Evolutionary conservation across 2,329 filamentous ascomycete species (phyloP).

Genomic region (Aureobasidium melanogenum): DNA sequence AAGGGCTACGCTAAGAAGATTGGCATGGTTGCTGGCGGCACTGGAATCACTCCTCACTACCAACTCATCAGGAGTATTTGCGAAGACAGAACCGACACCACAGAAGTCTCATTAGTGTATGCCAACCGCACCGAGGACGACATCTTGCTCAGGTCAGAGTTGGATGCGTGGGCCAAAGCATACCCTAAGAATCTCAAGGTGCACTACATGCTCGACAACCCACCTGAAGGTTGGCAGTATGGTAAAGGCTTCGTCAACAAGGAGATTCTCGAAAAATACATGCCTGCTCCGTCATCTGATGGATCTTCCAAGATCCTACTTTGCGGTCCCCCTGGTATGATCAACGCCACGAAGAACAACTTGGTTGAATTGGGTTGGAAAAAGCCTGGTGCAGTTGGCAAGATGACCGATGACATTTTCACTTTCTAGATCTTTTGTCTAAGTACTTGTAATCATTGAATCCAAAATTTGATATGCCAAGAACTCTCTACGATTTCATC

Average conservation of each 20-base stretch:
- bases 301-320: constrained; percentile 43
- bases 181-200: constrained; percentile 46
- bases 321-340: constrained; percentile 54
- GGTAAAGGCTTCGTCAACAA: constrained; percentile 44
- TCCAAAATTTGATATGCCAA: too few relatives aligned
- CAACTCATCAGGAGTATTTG: constrained; percentile 57
- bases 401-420: constrained; percentile 93
- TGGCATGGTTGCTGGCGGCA: constrained; percentile 49
- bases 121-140: constrained; percentile 52
- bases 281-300: constrained; percentile 39
- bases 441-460: too few relatives aligned
- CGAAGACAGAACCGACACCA: constrained; percentile 50
- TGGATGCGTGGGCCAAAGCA: constrained; percentile 44
- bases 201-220: constrained; percentile 45
- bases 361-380: constrained; percentile 59
- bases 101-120: constrained; percentile 49
- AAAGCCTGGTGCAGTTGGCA: constrained; percentile 85
- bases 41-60: constrained; percentile 49
- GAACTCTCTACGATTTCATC: neutral
- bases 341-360: constrained; percentile 46
- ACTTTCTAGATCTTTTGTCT: constrained; percentile 55
- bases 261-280: constrained; percentile 40
- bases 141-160: constrained; percentile 48
- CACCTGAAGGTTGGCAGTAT: constrained; percentile 39
- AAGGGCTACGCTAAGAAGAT: constrained; percentile 36